A percentile compares a stretch with the other conserved stretches of the same genome.
phyloP scores from a whole-genome alignment of 768 basidiomycete genomes.

The Lentinula boryana region DNA sequence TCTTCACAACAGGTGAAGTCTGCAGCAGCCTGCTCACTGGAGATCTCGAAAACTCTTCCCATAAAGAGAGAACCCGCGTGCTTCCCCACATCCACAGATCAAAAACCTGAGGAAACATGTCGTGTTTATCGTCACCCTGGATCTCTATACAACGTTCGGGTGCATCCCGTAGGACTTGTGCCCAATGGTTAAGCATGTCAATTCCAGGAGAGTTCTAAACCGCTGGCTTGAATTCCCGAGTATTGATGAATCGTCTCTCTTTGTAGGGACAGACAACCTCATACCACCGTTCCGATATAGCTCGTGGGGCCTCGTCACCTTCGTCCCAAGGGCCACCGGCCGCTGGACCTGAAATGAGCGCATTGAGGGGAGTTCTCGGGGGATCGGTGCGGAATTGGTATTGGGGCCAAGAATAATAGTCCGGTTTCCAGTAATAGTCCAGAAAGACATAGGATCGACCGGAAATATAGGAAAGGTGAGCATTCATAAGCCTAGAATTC shows the following conservation, averaged over 20 bases:
- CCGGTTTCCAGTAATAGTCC: slow-evolving; percentile 35
- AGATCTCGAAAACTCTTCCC: slow-evolving; percentile 31
- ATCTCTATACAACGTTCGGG: slow-evolving; percentile 41
- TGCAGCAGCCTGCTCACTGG: slow-evolving; percentile 34
- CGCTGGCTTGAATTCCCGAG: slow-evolving; percentile 30
- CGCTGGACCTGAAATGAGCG: slow-evolving; percentile 35
- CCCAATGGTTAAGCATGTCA: slow-evolving; percentile 34
- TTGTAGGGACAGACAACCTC: slow-evolving; percentile 36
- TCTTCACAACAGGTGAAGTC: slow-evolving; percentile 34
- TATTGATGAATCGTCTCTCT: slow-evolving; percentile 31
- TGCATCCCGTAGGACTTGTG: slow-evolving; percentile 28
- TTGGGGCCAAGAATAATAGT: slow-evolving; percentile 36
- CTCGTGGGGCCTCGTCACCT: slow-evolving; percentile 34
- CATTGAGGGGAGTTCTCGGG: slow-evolving; percentile 35
- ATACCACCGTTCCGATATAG: slow-evolving; percentile 36
- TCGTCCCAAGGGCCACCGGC: slow-evolving; percentile 36
- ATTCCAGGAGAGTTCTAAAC: slow-evolving; percentile 23
- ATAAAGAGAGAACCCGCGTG: slow-evolving; percentile 26
- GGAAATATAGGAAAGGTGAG: slow-evolving; percentile 41
- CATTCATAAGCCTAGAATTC: slow-evolving; percentile 41
- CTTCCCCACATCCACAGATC: slow-evolving; percentile 24
- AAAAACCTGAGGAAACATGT: slow-evolving; percentile 1
- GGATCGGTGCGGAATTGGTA: slow-evolving; percentile 1
- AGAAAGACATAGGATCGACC: slow-evolving; percentile 45
- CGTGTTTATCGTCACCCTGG: slow-evolving; percentile 27